Evolutionary conservation across 331 rosid species (phyloP).

Genomic region (Erythrophleum ivorense): DNA sequence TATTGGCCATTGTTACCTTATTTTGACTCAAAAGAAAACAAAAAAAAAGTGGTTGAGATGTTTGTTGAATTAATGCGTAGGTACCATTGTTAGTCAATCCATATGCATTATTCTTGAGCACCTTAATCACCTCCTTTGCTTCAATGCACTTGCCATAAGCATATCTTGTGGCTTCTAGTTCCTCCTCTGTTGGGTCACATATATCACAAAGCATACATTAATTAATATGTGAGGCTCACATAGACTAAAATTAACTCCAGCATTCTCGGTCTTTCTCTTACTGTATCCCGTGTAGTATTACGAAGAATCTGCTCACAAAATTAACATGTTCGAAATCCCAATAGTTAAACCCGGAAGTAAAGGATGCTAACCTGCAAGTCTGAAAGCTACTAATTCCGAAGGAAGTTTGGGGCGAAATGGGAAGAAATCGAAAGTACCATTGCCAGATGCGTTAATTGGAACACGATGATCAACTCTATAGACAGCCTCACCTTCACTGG

Average conservation of each 20-base stretch:
- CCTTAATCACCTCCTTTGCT: slow-evolving; percentile 36
- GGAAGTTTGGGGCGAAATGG: slow-evolving; percentile 48
- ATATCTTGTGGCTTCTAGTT: slow-evolving; percentile 40
- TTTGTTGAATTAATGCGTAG: neutral
- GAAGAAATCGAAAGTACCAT: slow-evolving; percentile 47
- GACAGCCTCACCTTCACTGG: slow-evolving; percentile 45
- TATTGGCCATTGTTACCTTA: no score
- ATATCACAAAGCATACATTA: no score
- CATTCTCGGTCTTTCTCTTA: no score
- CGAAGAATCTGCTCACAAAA: no score
- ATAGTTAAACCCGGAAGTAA: no score
- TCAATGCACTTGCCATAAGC: slow-evolving; percentile 46
- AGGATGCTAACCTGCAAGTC: slow-evolving; percentile 42
- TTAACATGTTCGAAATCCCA: no score
- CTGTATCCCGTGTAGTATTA: no score
- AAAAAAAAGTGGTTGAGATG: neutral
- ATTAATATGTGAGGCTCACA: no score
- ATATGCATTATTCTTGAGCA: slow-evolving; percentile 35
- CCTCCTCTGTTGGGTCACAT: slow-evolving; percentile 42
- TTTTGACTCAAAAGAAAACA: no score
- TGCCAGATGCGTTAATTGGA: slow-evolving; percentile 36
- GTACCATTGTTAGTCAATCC: slow-evolving; percentile 59
- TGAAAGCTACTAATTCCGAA: neutral
- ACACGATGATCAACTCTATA: slow-evolving; percentile 51
- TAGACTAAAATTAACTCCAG: no score